Evolutionary conservation across 140 eudicot genomes (phyloP).

Genomic region (Stevia rebaudiana): DNA sequence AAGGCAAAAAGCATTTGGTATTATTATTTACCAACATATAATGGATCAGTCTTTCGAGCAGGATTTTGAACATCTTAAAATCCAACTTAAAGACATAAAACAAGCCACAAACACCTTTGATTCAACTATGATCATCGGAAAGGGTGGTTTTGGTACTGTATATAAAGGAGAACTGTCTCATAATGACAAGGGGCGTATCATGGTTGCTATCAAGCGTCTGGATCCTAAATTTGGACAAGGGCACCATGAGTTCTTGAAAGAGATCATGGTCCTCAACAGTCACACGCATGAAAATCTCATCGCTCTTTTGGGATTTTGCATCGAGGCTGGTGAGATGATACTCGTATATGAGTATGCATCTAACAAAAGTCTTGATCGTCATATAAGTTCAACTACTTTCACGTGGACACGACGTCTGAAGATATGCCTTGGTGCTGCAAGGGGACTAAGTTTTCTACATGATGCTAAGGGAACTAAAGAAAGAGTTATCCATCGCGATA

Average conservation of each 20-base stretch:
- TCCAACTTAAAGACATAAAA: not conserved
- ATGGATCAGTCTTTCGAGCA: not conserved
- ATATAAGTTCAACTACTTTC: not conserved
- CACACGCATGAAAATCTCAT: conserved; percentile 2
- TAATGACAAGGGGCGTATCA: not conserved
- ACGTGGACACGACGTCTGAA: conserved; percentile 10
- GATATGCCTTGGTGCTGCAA: conserved; percentile 1
- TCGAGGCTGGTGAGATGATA: not conserved
- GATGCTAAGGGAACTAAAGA: conserved; percentile 4
- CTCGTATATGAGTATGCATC: not conserved
- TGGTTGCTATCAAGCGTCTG: not conserved
- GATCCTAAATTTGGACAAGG: not conserved
- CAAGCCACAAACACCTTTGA: not conserved
- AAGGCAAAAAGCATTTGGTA: not conserved
- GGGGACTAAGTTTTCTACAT: conserved; percentile 9
- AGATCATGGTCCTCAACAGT: not conserved
- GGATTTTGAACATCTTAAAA: conserved; percentile 1
- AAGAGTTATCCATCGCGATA: not conserved
- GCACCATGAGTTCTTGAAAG: not conserved
- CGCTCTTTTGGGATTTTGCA: not conserved
- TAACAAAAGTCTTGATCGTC: not conserved
- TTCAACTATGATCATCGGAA: not conserved
- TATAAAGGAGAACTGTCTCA: not conserved
- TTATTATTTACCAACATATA: not conserved
- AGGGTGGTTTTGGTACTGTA: not conserved